Base-by-base conservation (phyloP, 2,329 filamentous ascomycete species). In the Chalaropsis ovoidea region DNA sequence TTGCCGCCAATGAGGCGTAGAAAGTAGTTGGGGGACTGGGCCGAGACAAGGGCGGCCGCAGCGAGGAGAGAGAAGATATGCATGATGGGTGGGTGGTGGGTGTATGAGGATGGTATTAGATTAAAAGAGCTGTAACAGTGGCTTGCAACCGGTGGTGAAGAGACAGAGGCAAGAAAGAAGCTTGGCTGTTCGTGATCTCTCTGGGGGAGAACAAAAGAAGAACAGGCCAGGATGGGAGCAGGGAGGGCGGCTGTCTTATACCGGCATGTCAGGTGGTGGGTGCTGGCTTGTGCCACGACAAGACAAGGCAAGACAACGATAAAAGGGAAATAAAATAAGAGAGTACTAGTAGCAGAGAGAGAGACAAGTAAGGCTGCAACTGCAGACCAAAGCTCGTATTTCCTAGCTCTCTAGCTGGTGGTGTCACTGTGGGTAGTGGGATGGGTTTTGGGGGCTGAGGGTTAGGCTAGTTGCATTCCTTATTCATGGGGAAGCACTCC, bases 1-100 rank as follows among this genome's bases (percentile, higher is more conserved):
- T 67, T 67, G 49, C 66, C 66, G 8, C 66, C 66, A 58, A 67
- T 31, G 52, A 67, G 22, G 52, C 63, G 63, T 6, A 65, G 45
- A 54, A 67, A 67, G 63, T 67, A 67, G 63, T 67, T 63, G 54
- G 54, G 41, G 13, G 63, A 24, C 43, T 67, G 65, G 42, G 66
- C 66, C 7, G 66, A 56, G 41, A 41, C 60, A 15, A 60, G 10
- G 5, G 60, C 24, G n/a, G 63, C 63, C n/a, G 60, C 24, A 8
- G 63, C 17, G 17, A 56, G 19, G 47, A 65, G 35, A 35, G 24
- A 62, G 39, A 45, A 47, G 41, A 62, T 27, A 13, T 61, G 35
- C 58, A 61, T 61, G 58, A 6, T 42, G 7, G 35, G 11, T 2
- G 43, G 35, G 41, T 43, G 35, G 41, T 43, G 35, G 22, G 15